Evolutionary conservation across 768 basidiomycete genomes (phyloP), one percentile per base, ranked within the genome.

Genomic region (Psilocybe tampanensis): DNA sequence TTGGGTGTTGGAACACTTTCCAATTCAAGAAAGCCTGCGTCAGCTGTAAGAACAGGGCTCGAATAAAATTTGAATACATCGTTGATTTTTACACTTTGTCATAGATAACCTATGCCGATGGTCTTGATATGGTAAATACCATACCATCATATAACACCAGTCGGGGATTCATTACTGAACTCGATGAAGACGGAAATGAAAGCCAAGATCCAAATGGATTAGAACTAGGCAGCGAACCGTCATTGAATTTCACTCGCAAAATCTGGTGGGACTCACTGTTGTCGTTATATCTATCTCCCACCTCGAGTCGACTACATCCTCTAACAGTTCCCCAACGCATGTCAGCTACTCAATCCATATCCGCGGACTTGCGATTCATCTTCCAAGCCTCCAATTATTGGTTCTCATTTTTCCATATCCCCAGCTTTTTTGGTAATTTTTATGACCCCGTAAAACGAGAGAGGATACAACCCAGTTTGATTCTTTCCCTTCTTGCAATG

Each of bases 191-290:
- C 42, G 65, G 66, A 55, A 52, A 64, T 61, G 60, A 70, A 64
- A 48, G 56, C 61, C 55, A 41, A 19, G 56, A 62, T 12, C 52
- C 65, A 18, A 60, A 63, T 8, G 54, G 45, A 41, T 49, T 55
- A n/a, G 68, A 70, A 39, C 81, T 86, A n/a, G 67, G 64, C 6
- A 66, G 73, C 44, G 82, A 85, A 59, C 90, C 90, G 7, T 87
- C 88, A 8, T 71, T 89, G 34, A 77, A 80, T 47, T 90, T 89
- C 68, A 75, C 78, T 17, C 86, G 88, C 48, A 85, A 88, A 73
- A 85, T 83, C 21, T 91, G 90, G 90, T 92, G 88, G 86, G 91
- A 91, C 65, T 83, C 81, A 3, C 76, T 92, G 17, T 70, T 90
- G 33, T 72, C 74, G 39, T 65, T 86, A 24, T 90, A 90, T 67